Percentiles rank a stretch among this genome's conserved stretches.
Evolutionary conservation across 192 early-diverging fungal species (phyloP).

Genomic region (Linnemannia elongata): DNA sequence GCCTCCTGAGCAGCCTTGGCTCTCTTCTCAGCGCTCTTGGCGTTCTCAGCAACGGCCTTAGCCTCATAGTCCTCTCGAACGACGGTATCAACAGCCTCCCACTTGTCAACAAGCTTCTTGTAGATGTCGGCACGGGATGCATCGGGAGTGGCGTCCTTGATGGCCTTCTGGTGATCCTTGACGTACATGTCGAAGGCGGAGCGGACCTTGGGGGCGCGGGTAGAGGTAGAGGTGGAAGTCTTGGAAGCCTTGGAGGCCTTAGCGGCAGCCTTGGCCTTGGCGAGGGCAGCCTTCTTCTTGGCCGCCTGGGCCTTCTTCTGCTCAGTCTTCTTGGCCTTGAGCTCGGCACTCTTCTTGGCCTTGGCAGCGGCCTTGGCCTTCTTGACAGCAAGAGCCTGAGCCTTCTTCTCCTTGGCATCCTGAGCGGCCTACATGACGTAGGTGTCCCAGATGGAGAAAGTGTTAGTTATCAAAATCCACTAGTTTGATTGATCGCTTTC

Average conservation of each 20-base stretch:
- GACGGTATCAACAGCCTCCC: conserved; percentile 32
- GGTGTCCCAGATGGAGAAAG: not conserved
- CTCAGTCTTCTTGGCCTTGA: conserved; percentile 38
- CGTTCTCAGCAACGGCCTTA: conserved; percentile 40
- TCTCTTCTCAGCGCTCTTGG: conserved; percentile 45
- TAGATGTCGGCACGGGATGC: conserved; percentile 48
- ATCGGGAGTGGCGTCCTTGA: conserved; percentile 40
- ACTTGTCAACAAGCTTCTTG: conserved; percentile 54
- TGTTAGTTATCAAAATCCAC: not conserved
- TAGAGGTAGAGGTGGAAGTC: not conserved
- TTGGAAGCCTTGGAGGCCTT: conserved; percentile 5
- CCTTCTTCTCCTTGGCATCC: conserved; percentile 55
- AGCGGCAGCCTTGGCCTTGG: conserved; percentile 22
- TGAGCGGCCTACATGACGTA: conserved; percentile 24
- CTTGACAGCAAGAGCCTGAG: conserved; percentile 38
- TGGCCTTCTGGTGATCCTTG: conserved; percentile 50
- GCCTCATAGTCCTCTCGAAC: conserved; percentile 33
- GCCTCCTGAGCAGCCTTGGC: conserved; percentile 20
- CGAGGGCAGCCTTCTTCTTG: conserved; percentile 37
- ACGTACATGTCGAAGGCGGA: conserved; percentile 55
- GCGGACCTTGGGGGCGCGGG: conserved; percentile 37
- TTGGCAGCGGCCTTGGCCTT: conserved; percentile 53
- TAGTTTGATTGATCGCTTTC: not conserved
- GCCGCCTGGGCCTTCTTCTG: conserved; percentile 28
- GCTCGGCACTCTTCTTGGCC: conserved; percentile 40